phyloP scores from a whole-genome alignment of 2,329 filamentous ascomycete species.

The Fusarium sp. region DNA sequence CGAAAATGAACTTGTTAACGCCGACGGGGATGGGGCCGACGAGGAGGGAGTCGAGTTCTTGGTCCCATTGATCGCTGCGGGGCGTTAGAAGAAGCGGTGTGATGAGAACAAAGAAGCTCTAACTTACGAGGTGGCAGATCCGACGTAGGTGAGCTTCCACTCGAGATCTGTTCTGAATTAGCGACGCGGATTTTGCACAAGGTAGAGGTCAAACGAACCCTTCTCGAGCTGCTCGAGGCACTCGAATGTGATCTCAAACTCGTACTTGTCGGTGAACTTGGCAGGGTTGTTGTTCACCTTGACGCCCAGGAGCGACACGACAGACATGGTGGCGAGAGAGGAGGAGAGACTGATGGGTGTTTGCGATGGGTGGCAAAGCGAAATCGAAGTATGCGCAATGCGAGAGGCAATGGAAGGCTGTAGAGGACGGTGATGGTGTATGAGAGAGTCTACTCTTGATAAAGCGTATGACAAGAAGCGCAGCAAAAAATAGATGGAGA shows the following conservation, averaged over 20 bases:
- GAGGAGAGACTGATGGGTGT: neutral
- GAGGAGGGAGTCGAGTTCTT: slow-evolving; percentile 96
- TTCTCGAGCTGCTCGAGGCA: slow-evolving; percentile 95
- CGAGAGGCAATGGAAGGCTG: neutral
- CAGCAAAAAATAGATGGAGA: slow-evolving; percentile 12
- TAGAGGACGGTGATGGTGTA: neutral
- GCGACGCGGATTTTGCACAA: slow-evolving; percentile 9
- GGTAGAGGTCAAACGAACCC: slow-evolving; percentile 64
- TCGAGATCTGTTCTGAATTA: slow-evolving; percentile 78
- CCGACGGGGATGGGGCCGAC: slow-evolving; percentile 98
- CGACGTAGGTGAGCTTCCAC: slow-evolving; percentile 99
- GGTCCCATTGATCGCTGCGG: slow-evolving; percentile 90
- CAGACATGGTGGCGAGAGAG: slow-evolving; percentile 75
- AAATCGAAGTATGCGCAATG: slow-evolving; percentile 7
- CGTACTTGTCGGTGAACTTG: slow-evolving; percentile 90
- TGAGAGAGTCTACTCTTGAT: slow-evolving; percentile 13
- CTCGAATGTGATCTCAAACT: slow-evolving; percentile 99
- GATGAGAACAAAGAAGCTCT: slow-evolving; percentile 14
- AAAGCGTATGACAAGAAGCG: slow-evolving; percentile 13
- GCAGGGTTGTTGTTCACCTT: slow-evolving; percentile 98
- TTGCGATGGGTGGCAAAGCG: neutral
- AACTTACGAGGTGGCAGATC: slow-evolving; percentile 93
- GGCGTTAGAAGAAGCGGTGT: slow-evolving; percentile 38
- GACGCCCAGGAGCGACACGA: slow-evolving; percentile 95
- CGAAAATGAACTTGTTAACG: slow-evolving; percentile 98